Evolutionary conservation across 768 basidiomycete genomes (phyloP).

Genomic region (Candolleomyces eurysporus): DNA sequence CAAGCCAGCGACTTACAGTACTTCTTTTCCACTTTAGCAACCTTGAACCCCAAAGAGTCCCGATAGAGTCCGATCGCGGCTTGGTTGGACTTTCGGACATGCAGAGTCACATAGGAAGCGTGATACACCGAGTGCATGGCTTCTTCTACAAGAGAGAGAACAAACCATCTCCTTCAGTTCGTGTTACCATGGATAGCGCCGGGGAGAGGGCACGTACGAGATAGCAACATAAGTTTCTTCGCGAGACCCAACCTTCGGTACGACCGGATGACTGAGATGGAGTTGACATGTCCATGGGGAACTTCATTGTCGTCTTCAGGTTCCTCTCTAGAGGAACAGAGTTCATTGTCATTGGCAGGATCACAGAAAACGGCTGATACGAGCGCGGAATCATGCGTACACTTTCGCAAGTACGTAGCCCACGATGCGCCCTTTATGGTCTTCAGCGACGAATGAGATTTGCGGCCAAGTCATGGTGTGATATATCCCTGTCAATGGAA

Average conservation of each 20-base stretch:
- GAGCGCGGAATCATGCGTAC: slow-evolving; percentile 39
- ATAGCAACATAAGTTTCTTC: slow-evolving; percentile 90
- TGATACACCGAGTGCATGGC: slow-evolving; percentile 90
- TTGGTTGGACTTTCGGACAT: slow-evolving; percentile 93
- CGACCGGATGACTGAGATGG: slow-evolving; percentile 89
- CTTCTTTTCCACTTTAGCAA: slow-evolving; percentile 80
- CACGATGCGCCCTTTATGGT: slow-evolving; percentile 83
- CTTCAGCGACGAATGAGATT: slow-evolving; percentile 90
- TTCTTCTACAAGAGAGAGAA: slow-evolving; percentile 53
- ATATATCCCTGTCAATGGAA: slow-evolving; percentile 65
- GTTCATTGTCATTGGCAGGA: neutral
- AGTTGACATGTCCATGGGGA: slow-evolving; percentile 90
- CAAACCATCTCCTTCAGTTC: neutral
- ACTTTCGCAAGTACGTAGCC: slow-evolving; percentile 97
- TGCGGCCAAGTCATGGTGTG: slow-evolving; percentile 92
- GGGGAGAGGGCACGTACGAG: slow-evolving; percentile 58
- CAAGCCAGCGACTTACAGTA: slow-evolving; percentile 66
- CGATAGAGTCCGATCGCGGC: slow-evolving; percentile 87
- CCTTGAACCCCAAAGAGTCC: slow-evolving; percentile 87
- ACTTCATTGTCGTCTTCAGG: slow-evolving; percentile 51
- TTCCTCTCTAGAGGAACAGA: slow-evolving; percentile 29
- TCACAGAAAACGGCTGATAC: neutral
- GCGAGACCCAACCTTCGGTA: slow-evolving; percentile 91
- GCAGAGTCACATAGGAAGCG: slow-evolving; percentile 81
- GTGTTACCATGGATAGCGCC: neutral